phyloP scores from a whole-genome alignment of 73 alveolate genomes.

The Symbiodinium natans region DNA sequence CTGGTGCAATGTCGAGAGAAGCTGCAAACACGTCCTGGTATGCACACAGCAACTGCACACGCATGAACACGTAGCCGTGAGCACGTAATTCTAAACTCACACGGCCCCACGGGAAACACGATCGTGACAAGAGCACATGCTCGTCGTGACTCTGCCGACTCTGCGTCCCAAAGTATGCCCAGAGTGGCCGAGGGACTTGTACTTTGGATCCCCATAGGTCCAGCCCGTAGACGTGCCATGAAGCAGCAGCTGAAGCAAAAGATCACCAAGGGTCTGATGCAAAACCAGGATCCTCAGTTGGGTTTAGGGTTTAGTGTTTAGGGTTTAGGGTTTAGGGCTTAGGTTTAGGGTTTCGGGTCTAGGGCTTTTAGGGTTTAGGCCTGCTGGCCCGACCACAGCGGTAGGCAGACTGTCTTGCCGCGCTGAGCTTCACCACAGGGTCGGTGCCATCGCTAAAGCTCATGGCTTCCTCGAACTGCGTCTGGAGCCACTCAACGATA shows the following conservation, averaged over 20 bases:
- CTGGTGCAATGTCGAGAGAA: too few relatives aligned
- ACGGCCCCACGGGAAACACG: too few relatives aligned
- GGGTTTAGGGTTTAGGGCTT: too few relatives aligned
- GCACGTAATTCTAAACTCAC: too few relatives aligned
- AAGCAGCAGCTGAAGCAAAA: slow-evolving; percentile 32
- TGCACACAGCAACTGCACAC: too few relatives aligned
- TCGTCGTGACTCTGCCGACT: too few relatives aligned
- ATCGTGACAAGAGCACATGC: too few relatives aligned
- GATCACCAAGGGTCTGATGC: slow-evolving; percentile 55
- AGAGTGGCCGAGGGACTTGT: slow-evolving; percentile 15
- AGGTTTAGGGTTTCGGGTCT: too few relatives aligned
- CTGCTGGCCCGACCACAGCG: background rate
- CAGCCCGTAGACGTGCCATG: slow-evolving; percentile 8
- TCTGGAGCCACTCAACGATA: background rate
- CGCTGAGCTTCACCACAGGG: background rate
- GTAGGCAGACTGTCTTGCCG: background rate
- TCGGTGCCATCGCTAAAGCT: background rate
- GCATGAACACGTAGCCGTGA: too few relatives aligned
- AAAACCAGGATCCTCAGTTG: slow-evolving; percentile 23
- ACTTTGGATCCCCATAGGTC: slow-evolving; percentile 41
- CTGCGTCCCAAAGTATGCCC: too few relatives aligned
- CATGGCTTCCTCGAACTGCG: background rate
- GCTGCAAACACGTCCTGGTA: too few relatives aligned
- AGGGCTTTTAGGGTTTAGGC: too few relatives aligned
- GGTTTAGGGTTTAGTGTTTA: background rate